Conservation (phyloP, 352 stramenopile genomes). For the Pythium angustatum region DNA sequence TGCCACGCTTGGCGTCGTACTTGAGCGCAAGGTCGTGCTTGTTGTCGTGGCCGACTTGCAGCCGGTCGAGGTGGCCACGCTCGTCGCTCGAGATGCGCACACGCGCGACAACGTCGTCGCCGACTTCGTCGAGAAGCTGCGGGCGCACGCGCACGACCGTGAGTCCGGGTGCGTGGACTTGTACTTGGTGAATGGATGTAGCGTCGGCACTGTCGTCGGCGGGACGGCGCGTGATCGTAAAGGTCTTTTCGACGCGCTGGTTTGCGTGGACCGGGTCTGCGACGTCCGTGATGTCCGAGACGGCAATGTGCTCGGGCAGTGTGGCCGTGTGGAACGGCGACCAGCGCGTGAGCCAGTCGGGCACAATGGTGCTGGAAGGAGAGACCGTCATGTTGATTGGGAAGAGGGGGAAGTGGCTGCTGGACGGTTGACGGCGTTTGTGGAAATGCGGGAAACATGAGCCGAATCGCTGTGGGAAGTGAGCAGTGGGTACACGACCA, state of each 20-base stretch:
- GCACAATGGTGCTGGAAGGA: too few species aligned
- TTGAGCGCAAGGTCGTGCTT: background rate
- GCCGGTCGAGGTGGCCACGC: background rate
- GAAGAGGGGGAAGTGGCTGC: too few species aligned
- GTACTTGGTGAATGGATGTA: background rate
- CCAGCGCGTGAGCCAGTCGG: background rate
- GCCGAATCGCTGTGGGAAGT: too few species aligned
- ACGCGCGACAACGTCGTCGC: background rate
- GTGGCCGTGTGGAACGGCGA: background rate
- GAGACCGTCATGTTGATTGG: too few species aligned
- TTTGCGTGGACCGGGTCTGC: background rate
- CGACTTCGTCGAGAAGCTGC: background rate
- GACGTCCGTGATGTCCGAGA: background rate
- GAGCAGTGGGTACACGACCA: too few species aligned
- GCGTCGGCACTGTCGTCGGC: background rate
- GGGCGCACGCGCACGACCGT: constrained; percentile 9
- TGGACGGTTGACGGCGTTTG: too few species aligned
- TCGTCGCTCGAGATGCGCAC: constrained; percentile 16
- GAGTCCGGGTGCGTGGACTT: background rate
- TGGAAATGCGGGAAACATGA: too few species aligned
- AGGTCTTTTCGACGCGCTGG: constrained; percentile 13
- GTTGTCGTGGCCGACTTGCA: background rate
- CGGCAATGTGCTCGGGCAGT: background rate
- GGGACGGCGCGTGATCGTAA: background rate
- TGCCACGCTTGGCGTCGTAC: background rate